A percentile compares a stretch with the other conserved stretches of the same genome.
These are phyloP conservation scores for Serendipita indica DNA, from an alignment of 768 basidiomycete species.

Conservation along the genomic window DNA sequence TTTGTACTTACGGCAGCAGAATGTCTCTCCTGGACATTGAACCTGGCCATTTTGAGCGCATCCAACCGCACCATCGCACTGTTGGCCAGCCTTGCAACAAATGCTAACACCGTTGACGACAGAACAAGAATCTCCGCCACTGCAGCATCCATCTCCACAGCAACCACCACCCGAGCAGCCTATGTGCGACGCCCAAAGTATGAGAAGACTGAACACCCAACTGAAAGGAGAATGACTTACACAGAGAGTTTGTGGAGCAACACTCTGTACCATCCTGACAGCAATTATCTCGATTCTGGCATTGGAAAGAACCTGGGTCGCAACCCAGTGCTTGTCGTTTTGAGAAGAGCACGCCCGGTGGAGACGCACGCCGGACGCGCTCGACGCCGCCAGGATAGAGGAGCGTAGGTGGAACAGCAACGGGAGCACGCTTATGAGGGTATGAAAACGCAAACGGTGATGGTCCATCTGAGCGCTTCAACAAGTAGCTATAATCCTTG, in stretches of 20 bases:
- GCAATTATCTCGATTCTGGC: not conserved
- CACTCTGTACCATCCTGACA: conserved; percentile 6
- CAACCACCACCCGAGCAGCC: not conserved
- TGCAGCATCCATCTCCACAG: conserved; percentile 5
- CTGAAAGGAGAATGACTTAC: not conserved
- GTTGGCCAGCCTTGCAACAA: not conserved
- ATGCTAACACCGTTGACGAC: not conserved
- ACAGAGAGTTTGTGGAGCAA: not conserved
- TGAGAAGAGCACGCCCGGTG: not conserved
- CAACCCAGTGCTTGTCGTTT: not conserved
- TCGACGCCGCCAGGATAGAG: not conserved
- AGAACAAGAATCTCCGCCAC: not conserved
- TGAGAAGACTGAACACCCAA: not conserved
- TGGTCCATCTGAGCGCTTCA: conserved; percentile 1
- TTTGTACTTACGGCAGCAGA: conserved; percentile 1
- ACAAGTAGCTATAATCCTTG: not conserved
- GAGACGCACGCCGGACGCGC: not conserved
- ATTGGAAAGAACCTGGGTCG: not conserved
- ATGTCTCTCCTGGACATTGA: not conserved
- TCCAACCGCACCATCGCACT: not conserved
- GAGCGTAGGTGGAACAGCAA: not conserved
- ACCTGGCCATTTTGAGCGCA: not conserved
- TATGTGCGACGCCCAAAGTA: not conserved
- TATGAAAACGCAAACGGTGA: not conserved
- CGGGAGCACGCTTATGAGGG: not conserved